phyloP scores from a whole-genome alignment of 805 yeast genomes.

The Tetrapisispora fleetii region DNA sequence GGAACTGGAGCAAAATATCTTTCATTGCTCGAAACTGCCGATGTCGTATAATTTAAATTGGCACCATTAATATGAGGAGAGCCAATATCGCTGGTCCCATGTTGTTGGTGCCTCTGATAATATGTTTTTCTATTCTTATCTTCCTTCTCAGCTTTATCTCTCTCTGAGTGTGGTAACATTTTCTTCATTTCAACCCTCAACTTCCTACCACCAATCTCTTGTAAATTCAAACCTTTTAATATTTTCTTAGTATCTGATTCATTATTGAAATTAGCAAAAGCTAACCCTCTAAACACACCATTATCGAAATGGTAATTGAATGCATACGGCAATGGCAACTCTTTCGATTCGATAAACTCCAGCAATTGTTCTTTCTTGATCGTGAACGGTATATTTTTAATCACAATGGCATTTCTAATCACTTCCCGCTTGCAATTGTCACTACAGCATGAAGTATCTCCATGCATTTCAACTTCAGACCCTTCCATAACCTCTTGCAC shows the following conservation, averaged over 20 bases:
- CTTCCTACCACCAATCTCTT: conserved; percentile 93
- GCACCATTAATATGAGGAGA: background rate
- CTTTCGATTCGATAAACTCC: conserved; percentile 84
- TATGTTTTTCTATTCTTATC: conserved; percentile 69
- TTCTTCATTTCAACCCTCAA: conserved; percentile 93
- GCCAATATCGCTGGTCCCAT: background rate
- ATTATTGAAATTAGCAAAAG: conserved; percentile 93
- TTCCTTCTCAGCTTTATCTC: conserved; percentile 92
- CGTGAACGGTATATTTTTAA: conserved; percentile 95
- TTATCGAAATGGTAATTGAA: conserved; percentile 97
- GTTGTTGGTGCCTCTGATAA: conserved; percentile 15
- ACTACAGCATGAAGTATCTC: background rate
- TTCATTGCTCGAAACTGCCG: conserved; percentile 28
- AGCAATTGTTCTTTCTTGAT: conserved; percentile 91
- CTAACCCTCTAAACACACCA: conserved; percentile 96
- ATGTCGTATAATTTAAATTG: background rate
- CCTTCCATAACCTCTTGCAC: background rate
- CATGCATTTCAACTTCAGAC: background rate
- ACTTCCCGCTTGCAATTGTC: conserved; percentile 59
- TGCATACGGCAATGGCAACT: conserved; percentile 90
- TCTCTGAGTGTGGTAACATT: conserved; percentile 86
- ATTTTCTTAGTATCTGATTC: conserved; percentile 88
- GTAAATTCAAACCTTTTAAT: conserved; percentile 75
- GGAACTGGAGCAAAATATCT: conserved; percentile 50
- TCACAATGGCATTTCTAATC: conserved; percentile 95